Conservation (phyloP, 2,329 filamentous ascomycete genomes). For the Cercospora sojina region DNA sequence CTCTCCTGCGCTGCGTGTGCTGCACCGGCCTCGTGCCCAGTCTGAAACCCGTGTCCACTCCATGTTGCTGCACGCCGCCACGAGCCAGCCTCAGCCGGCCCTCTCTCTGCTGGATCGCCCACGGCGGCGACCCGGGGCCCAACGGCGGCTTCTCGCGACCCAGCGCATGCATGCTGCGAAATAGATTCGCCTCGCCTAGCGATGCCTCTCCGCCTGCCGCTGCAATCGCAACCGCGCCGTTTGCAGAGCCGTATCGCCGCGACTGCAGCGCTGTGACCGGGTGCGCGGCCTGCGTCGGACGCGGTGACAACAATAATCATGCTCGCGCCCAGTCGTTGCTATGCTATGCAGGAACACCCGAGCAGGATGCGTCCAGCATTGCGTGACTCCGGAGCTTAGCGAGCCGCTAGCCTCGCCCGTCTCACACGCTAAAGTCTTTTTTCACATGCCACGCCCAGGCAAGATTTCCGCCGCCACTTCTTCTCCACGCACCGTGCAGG, state of each 20-base stretch:
- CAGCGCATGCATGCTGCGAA: background rate
- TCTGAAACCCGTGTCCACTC: background rate
- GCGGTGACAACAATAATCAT: background rate
- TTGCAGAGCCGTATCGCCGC: background rate
- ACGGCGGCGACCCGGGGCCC: background rate
- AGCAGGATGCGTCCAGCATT: background rate
- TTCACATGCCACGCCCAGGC: background rate
- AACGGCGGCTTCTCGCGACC: background rate
- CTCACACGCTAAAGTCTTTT: background rate
- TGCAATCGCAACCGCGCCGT: background rate
- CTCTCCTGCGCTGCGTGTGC: background rate
- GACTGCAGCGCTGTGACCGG: background rate
- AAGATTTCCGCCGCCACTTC: background rate
- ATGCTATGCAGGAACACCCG: slow-evolving; percentile 1
- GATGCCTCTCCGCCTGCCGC: background rate
- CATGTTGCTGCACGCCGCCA: background rate
- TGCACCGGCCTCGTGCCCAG: background rate
- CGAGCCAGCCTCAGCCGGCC: background rate
- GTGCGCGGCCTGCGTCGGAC: background rate
- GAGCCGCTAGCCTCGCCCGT: background rate
- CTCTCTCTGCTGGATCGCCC: background rate
- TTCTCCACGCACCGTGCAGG: background rate
- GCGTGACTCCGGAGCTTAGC: slow-evolving; percentile 4
- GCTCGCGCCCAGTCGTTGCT: background rate
- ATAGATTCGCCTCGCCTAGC: background rate